Evolutionary conservation across 495 filamentous ascomycete species (phyloP).

Genomic region (Cladorrhinum samala): DNA sequence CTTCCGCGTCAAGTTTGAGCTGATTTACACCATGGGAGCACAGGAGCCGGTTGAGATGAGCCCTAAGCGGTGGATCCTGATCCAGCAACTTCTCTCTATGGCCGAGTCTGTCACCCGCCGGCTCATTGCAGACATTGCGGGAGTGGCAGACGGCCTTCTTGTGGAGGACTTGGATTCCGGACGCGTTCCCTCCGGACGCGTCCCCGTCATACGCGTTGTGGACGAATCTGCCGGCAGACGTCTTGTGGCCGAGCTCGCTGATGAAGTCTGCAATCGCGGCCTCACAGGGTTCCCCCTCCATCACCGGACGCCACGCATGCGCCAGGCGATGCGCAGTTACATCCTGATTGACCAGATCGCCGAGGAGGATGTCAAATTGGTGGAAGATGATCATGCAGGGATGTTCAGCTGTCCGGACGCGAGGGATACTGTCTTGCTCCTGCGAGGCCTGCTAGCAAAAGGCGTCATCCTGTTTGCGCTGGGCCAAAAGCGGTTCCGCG

Average conservation of each 20-base stretch:
- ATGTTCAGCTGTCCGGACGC: conserved; percentile 31
- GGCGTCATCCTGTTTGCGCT: conserved; percentile 53
- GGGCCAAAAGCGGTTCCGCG: conserved; percentile 55
- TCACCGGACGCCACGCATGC: conserved; percentile 29
- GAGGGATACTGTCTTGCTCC: conserved; percentile 43
- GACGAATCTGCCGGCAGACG: conserved; percentile 24
- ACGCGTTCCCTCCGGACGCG: no score
- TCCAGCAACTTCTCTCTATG: conserved; percentile 47
- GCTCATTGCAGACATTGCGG: conserved; percentile 19
- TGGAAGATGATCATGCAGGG: conserved; percentile 27
- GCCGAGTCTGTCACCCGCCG: conserved; percentile 15
- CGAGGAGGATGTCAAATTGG: conserved; percentile 24
- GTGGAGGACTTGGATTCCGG: conserved; percentile 3
- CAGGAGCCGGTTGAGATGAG: conserved; percentile 51
- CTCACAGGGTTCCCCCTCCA: conserved; percentile 35
- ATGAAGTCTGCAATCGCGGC: conserved; percentile 34
- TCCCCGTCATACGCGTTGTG: conserved; percentile 40
- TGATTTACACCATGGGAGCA: conserved; percentile 62
- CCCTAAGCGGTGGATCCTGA: conserved; percentile 53
- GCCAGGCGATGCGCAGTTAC: conserved; percentile 38
- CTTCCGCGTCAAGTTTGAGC: conserved; percentile 52
- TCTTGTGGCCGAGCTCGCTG: conserved; percentile 27
- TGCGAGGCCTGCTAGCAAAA: conserved; percentile 55
- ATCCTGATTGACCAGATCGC: conserved; percentile 30
- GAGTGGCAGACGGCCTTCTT: conserved; percentile 2